Percentiles rank a stretch among this genome's conserved stretches.
Conservation (phyloP, 139 green algal species). For the Auxenochlorella pyrenoidosa region DNA sequence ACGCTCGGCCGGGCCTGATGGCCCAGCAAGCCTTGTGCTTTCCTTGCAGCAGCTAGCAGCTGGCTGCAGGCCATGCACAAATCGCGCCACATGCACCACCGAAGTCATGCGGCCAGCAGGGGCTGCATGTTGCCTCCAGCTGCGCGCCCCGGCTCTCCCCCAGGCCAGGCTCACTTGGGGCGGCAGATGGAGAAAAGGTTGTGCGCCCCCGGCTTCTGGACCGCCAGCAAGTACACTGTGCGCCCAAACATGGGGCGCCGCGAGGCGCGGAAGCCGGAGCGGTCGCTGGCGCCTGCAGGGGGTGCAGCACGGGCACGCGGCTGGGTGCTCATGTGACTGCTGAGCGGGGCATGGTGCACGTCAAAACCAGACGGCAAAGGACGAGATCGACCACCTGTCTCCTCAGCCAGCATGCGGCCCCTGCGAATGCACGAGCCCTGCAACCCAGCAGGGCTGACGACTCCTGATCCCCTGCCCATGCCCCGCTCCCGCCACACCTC, state of each 20-base stretch:
- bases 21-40: background rate
- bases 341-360: too few relatives aligned
- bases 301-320: too few relatives aligned
- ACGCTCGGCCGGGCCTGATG: too few relatives aligned
- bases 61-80: background rate
- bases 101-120: too few relatives aligned
- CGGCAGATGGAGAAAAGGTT: conserved; percentile 68
- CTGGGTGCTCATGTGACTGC: too few relatives aligned
- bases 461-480: too few relatives aligned
- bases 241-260: conserved; percentile 49
- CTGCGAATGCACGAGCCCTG: too few relatives aligned
- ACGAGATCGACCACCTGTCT: too few relatives aligned
- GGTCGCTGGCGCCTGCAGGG: conserved; percentile 39
- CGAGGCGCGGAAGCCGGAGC: conserved; percentile 58
- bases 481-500: background rate
- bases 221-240: conserved; percentile 56
- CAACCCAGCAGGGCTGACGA: too few relatives aligned
- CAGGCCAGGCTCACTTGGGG: conserved; percentile 61
- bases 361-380: too few relatives aligned
- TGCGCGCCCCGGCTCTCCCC: background rate
- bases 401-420: too few relatives aligned
- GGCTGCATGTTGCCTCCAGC: background rate
- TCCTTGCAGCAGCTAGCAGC: background rate
- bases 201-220: conserved; percentile 57
- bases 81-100: background rate